Evolutionary conservation across 768 basidiomycete genomes (phyloP).

Genomic region (Pleurotus platypus): DNA sequence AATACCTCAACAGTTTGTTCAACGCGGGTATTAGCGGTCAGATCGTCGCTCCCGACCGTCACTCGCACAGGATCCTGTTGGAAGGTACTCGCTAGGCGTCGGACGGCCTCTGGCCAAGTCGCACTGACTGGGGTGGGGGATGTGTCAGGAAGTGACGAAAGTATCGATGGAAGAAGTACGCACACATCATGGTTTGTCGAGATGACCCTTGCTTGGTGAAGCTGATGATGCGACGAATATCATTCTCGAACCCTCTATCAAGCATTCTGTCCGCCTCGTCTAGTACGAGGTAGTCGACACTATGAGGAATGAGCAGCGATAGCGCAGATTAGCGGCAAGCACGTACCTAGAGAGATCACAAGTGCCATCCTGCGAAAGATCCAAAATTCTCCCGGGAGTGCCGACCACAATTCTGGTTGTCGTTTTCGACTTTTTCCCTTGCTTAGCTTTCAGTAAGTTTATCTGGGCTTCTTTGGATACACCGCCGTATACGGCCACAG

Average conservation of each 20-base stretch:
- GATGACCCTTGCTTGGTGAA: conserved; percentile 61
- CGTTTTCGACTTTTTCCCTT: conserved; percentile 25
- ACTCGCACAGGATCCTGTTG: conserved; percentile 81
- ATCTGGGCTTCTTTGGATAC: conserved; percentile 86
- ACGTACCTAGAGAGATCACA: conserved; percentile 78
- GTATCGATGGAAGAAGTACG: conserved; percentile 23
- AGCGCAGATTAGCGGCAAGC: not conserved
- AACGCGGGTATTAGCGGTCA: conserved; percentile 93
- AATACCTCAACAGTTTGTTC: conserved; percentile 92
- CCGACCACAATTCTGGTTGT: conserved; percentile 83
- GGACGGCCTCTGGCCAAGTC: conserved; percentile 96
- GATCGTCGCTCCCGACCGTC: conserved; percentile 93
- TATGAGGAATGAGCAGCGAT: conserved; percentile 22
- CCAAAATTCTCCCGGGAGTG: conserved; percentile 90
- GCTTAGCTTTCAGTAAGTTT: conserved; percentile 54
- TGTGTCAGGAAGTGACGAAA: not conserved
- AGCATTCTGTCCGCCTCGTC: conserved; percentile 99
- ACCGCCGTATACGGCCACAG: conserved; percentile 93
- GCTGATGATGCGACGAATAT: conserved; percentile 87
- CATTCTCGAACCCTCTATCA: conserved; percentile 98
- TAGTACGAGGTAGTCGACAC: conserved; percentile 87
- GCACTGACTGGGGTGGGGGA: conserved; percentile 72
- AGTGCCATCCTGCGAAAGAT: conserved; percentile 83
- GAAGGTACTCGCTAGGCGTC: conserved; percentile 85
- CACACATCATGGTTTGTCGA: conserved; percentile 94